A percentile compares a stretch with the other conserved stretches of the same genome.
Evolutionary conservation across 768 basidiomycete species (phyloP).

Genomic region (Naematelia encephala): DNA sequence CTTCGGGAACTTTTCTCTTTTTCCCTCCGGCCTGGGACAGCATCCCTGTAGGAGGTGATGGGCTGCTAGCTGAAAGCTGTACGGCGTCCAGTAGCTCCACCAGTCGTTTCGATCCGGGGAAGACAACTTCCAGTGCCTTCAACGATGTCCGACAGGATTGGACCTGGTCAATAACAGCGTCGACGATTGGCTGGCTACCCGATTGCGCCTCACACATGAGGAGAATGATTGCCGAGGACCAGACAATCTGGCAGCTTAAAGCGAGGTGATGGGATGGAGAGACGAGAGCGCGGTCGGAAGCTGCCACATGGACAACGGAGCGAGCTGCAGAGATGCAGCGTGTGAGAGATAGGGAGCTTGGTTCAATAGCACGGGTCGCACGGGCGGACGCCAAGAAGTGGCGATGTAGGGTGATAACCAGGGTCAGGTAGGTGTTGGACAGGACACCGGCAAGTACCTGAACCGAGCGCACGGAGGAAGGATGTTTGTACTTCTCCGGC

Average conservation of each 20-base stretch:
- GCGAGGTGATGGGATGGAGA: conserved; percentile 43
- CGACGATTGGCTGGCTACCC: conserved; percentile 38
- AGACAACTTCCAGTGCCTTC: conserved; percentile 38
- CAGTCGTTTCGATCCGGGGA: conserved; percentile 40
- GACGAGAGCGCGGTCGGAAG: conserved; percentile 33
- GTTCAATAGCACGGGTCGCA: conserved; percentile 4
- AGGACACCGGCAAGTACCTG: conserved; percentile 38
- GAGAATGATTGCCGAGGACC: conserved; percentile 45
- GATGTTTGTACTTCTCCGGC: conserved; percentile 43
- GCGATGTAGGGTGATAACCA: conserved; percentile 41
- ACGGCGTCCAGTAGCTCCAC: conserved; percentile 41
- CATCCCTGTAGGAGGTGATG: not conserved
- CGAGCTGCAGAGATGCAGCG: conserved; percentile 43
- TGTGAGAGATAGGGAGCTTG: conserved; percentile 36
- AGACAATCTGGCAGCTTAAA: conserved; percentile 41
- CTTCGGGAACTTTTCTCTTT: not conserved
- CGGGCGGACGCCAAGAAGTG: conserved; percentile 41
- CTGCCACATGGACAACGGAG: conserved; percentile 44
- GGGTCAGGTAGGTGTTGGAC: conserved; percentile 39
- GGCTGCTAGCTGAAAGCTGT: conserved; percentile 19
- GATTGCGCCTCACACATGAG: conserved; percentile 45
- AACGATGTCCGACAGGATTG: conserved; percentile 31
- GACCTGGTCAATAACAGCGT: conserved; percentile 39
- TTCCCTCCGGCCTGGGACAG: not conserved
- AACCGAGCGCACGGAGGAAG: conserved; percentile 26